phyloP scores from a whole-genome alignment of 495 filamentous ascomycete genomes.

The Hypoxylon subgilvum region DNA sequence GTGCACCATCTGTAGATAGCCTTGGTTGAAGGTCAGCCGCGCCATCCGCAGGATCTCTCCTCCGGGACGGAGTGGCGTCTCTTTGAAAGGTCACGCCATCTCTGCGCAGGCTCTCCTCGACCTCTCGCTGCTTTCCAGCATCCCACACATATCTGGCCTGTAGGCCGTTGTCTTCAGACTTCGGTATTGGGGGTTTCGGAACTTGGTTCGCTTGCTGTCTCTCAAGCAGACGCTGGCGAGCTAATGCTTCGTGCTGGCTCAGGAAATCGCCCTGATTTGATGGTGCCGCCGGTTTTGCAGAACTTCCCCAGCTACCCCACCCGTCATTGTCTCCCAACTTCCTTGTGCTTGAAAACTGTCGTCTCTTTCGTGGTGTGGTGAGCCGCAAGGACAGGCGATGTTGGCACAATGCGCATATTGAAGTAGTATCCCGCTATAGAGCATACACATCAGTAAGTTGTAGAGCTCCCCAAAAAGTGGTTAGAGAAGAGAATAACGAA shows the following conservation, averaged over 20 bases:
- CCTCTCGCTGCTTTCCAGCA: slow-evolving; percentile 16
- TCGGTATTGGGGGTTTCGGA: slow-evolving; percentile 9
- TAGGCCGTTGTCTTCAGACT: background rate
- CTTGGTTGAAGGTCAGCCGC: no score
- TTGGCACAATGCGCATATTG: slow-evolving; percentile 41
- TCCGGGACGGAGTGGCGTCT: background rate
- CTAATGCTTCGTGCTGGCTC: slow-evolving; percentile 21
- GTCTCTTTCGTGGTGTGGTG: slow-evolving; percentile 11
- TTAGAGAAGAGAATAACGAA: background rate
- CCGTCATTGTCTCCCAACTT: slow-evolving; percentile 6
- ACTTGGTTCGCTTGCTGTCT: slow-evolving; percentile 9
- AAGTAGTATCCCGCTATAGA: slow-evolving; percentile 31
- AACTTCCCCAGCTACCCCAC: slow-evolving; percentile 26
- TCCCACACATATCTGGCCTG: slow-evolving; percentile 26
- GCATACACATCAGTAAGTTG: slow-evolving; percentile 12
- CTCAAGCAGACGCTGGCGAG: slow-evolving; percentile 23
- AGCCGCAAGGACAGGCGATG: slow-evolving; percentile 30
- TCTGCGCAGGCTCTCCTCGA: slow-evolving; percentile 18
- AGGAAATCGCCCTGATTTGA: slow-evolving; percentile 18
- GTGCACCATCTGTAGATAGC: no score
- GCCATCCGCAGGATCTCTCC: background rate
- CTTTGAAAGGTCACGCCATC: slow-evolving; percentile 1
- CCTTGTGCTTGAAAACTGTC: slow-evolving; percentile 25
- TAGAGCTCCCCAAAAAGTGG: background rate
- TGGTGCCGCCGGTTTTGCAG: background rate